Conservation (phyloP, 2,329 filamentous ascomycete species). For the Fusarium mangiferae region DNA sequence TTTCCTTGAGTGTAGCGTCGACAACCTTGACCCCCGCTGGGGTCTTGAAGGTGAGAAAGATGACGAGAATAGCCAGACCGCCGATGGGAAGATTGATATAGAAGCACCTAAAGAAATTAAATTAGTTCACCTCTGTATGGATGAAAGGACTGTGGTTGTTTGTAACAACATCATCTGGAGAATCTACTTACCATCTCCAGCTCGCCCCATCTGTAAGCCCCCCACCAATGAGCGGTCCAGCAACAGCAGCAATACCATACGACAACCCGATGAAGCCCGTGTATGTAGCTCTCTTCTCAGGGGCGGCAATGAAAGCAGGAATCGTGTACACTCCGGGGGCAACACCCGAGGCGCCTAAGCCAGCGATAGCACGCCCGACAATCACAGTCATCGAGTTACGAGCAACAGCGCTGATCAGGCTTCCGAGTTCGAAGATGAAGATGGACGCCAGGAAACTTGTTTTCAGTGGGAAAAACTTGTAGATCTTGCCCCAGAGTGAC, state of each 20-base stretch:
- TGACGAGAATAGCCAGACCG: not conserved
- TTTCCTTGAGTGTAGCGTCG: not conserved
- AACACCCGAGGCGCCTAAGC: slow-evolving; percentile 60
- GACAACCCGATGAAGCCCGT: not conserved
- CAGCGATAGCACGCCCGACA: slow-evolving; percentile 61
- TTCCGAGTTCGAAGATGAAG: slow-evolving; percentile 64
- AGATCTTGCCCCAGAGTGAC: slow-evolving; percentile 53
- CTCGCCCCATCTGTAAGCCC: not conserved
- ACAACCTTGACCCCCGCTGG: not conserved
- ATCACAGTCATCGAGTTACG: slow-evolving; percentile 59
- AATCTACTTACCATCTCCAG: not conserved
- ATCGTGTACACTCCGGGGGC: slow-evolving; percentile 60
- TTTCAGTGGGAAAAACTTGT: slow-evolving; percentile 63
- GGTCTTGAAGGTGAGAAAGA: not conserved
- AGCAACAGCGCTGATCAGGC: slow-evolving; percentile 59
- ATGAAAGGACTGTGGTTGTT: rapidly evolving
- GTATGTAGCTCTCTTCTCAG: not conserved
- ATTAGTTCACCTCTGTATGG: rapidly evolving
- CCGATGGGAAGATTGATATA: not conserved
- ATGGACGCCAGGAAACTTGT: slow-evolving; percentile 59
- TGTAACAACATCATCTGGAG: rapidly evolving
- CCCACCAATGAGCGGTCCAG: not conserved
- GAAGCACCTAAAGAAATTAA: not conserved
- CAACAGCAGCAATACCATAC: not conserved
- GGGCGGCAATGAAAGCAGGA: slow-evolving; percentile 45